phyloP scores from a whole-genome alignment of 139 green algal genomes.

The Coccomyxa sp. region DNA sequence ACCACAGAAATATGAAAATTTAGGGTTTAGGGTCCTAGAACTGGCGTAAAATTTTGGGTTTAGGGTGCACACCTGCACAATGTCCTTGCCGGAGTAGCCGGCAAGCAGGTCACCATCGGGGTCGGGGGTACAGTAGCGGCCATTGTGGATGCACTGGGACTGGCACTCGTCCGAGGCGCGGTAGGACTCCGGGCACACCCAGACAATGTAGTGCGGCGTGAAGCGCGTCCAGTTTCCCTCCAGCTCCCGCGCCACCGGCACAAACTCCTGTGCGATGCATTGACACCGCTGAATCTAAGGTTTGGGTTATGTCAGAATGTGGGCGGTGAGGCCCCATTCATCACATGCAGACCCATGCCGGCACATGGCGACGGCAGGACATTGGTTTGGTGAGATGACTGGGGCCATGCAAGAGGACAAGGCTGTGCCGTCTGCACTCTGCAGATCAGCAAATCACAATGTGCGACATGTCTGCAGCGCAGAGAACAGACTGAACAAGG shows the following conservation, averaged over 20 bases:
- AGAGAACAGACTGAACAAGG: too few relatives aligned
- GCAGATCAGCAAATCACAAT: too few relatives aligned
- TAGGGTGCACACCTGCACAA: slow-evolving; percentile 50
- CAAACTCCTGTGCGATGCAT: slow-evolving; percentile 44
- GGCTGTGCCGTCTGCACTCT: too few relatives aligned
- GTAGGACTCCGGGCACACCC: slow-evolving; percentile 62
- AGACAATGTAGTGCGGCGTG: slow-evolving; percentile 87
- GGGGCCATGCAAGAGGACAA: too few relatives aligned
- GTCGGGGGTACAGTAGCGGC: slow-evolving; percentile 83
- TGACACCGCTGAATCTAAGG: neutral
- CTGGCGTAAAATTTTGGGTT: too few relatives aligned
- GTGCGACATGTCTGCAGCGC: too few relatives aligned
- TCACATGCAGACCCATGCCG: neutral
- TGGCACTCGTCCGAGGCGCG: slow-evolving; percentile 55
- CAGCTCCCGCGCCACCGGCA: slow-evolving; percentile 53
- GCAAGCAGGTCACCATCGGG: slow-evolving; percentile 54
- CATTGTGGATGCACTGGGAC: slow-evolving; percentile 77
- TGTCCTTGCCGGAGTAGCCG: slow-evolving; percentile 62
- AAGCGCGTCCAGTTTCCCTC: slow-evolving; percentile 73
- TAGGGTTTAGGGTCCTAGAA: too few relatives aligned
- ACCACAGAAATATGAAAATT: too few relatives aligned
- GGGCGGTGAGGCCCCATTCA: neutral
- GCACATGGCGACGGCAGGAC: neutral
- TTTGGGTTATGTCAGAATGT: neutral
- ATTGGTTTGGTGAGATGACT: too few relatives aligned